Evolutionary conservation across 495 filamentous ascomycete species (phyloP), one percentile per base, ranked within the genome.

Genomic region (Neohortaea acidophila): DNA sequence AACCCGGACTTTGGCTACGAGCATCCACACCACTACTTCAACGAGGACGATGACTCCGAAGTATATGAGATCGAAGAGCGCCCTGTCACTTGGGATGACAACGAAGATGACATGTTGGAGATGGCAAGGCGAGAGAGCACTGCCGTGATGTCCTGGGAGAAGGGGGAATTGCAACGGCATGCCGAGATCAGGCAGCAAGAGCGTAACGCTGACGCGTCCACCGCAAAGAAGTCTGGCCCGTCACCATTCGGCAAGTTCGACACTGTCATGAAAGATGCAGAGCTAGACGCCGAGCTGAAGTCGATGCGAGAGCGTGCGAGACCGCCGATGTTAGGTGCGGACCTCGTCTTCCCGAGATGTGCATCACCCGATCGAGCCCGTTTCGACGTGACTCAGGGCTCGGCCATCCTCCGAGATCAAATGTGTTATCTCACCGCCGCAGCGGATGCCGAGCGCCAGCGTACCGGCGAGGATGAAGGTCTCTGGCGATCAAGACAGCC

Each of bases 261-360:
- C 15, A 27, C 8, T 7, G 17, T 34, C 4, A 19, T 20, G 19
- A 7, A 5, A 3, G 7, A 19, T 3, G 19, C 19, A 7, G 32
- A 59, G 43, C 65, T 54, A 53, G 61, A 67, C 54, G 49, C 53
- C 41, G 49, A 67, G 54, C 50, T 66, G 27, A 56, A 56, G 35
- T 20, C 53, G 41, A 70, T 66, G 68, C 74, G 58, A 10, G 60
- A 60, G 29, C 63, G 61, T 9, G 65, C 66, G 4, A 72, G 64
- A 43, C 85, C 86, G 13, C 86, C 85, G 2, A 87, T 93, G 83
- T 71, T 91, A 5, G 86, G 86, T 28, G 45, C 59, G 18, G 79
- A 87, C 38, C 65, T 93, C 36, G 61, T 65, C 15, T 83, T 93
- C 49, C 78, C 81, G 3, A 69, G 70, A 46, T 89, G 81, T 53